Evolutionary conservation across 192 early-diverging fungal species (phyloP).

Genomic region (Haplosporangium gracile): DNA sequence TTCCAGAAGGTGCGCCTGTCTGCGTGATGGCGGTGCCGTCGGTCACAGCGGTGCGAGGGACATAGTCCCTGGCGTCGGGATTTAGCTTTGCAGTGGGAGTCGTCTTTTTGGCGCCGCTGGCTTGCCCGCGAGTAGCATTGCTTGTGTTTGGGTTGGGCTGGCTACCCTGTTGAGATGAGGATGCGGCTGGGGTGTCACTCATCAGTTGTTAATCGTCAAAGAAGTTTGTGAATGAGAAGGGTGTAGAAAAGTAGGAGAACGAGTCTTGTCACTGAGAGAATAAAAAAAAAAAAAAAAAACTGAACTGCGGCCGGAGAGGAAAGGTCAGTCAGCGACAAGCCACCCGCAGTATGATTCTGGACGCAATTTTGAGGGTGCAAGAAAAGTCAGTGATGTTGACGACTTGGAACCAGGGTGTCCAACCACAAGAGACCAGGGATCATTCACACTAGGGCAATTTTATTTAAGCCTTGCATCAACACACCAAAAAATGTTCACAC

Average conservation of each 20-base stretch:
- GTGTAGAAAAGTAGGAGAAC: background rate
- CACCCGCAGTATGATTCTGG: constrained; percentile 42
- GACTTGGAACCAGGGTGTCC: background rate
- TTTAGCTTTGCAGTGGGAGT: constrained; percentile 23
- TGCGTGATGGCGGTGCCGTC: background rate
- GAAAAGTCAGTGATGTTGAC: background rate
- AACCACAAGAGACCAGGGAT: background rate
- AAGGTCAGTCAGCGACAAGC: constrained; percentile 11
- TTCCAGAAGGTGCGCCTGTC: constrained; percentile 8
- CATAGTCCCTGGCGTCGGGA: constrained; percentile 52
- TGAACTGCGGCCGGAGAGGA: background rate
- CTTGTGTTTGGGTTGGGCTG: background rate
- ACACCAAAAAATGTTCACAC: too few species aligned
- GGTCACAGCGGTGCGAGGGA: constrained; percentile 21
- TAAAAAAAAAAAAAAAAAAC: background rate
- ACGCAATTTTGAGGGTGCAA: background rate
- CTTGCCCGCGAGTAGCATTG: background rate
- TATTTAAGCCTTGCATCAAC: too few species aligned
- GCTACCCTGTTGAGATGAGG: background rate
- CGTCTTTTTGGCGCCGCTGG: constrained; percentile 5
- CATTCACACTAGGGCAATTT: too few species aligned
- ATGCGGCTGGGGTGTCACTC: background rate
- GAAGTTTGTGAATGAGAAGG: background rate
- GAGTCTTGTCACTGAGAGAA: background rate
- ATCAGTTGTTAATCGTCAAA: background rate